A percentile compares a stretch with the other conserved stretches of the same genome.
These are phyloP conservation scores for Margaritispora aquatica DNA, from an alignment of 495 filamentous ascomycete genomes.

Conservation along the genomic window DNA sequence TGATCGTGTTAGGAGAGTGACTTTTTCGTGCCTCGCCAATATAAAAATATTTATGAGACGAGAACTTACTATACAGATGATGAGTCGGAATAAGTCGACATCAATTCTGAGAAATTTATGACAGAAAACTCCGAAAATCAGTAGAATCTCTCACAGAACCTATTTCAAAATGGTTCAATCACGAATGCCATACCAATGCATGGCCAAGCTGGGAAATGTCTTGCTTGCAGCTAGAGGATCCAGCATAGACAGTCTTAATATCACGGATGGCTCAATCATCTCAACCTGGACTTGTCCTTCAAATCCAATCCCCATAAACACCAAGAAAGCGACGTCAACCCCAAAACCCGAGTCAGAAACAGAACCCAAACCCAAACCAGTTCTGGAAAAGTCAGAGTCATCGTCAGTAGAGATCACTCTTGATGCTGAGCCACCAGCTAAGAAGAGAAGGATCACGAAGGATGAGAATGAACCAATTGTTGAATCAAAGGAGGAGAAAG, in stretches of 20 bases:
- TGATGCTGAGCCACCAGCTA: conserved; percentile 14
- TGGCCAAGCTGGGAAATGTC: conserved; percentile 30
- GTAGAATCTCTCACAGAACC: background rate
- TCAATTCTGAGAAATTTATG: background rate
- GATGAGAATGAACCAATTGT: background rate
- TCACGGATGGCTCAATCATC: conserved; percentile 25
- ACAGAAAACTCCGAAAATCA: background rate
- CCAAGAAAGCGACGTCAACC: no score
- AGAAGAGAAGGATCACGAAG: conserved; percentile 19
- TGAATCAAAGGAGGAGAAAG: no score
- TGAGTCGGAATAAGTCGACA: background rate
- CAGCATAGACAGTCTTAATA: conserved; percentile 34
- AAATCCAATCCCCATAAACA: background rate
- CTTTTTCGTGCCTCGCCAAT: background rate
- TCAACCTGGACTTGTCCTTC: conserved; percentile 32
- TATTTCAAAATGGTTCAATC: background rate
- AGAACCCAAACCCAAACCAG: background rate
- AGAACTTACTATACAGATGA: background rate
- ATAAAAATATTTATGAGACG: background rate
- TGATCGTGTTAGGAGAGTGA: background rate
- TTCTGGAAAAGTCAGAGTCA: conserved; percentile 4
- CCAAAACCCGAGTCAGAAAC: background rate
- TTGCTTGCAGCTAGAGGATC: conserved; percentile 37
- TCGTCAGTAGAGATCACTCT: background rate
- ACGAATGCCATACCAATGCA: conserved; percentile 34